Evolutionary conservation across 148 eudicot genomes (phyloP).

Genomic region (Nyssa sinensis): DNA sequence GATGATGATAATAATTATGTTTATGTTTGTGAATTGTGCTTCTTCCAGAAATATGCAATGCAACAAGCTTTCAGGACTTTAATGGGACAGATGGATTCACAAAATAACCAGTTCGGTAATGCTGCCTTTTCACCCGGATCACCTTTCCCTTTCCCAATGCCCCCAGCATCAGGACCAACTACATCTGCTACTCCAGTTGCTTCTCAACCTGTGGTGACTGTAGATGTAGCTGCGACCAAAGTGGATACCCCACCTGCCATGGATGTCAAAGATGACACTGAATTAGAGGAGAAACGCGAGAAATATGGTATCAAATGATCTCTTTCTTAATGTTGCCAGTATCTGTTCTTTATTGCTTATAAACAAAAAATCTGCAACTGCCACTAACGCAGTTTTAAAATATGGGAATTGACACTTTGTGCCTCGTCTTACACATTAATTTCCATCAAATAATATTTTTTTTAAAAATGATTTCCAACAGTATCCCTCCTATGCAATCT

Average conservation of each 20-base stretch:
- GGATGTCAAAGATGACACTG: conserved; percentile 38
- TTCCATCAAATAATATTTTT: background rate
- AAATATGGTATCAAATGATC: conserved; percentile 45
- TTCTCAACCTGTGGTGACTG: conserved; percentile 47
- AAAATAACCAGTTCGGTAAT: conserved; percentile 75
- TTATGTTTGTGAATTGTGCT: background rate
- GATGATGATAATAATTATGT: no score
- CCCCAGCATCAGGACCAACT: conserved; percentile 40
- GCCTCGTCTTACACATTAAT: conserved; percentile 1
- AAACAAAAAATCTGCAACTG: background rate
- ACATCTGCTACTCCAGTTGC: conserved; percentile 40
- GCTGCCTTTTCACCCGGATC: conserved; percentile 64
- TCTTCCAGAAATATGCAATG: conserved; percentile 88
- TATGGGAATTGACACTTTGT: background rate
- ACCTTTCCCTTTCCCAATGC: conserved; percentile 64
- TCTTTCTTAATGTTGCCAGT: background rate
- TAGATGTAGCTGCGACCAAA: conserved; percentile 51
- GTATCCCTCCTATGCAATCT: no score
- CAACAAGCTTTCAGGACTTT: conserved; percentile 81
- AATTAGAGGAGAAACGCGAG: conserved; percentile 44
- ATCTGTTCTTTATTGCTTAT: background rate
- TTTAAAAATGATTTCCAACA: no score
- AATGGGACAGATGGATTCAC: conserved; percentile 76
- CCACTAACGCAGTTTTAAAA: background rate
- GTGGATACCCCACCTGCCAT: conserved; percentile 42